Evolutionary conservation across 768 basidiomycete species (phyloP), one percentile per base, ranked within the genome.

Genomic region (Lanmaoa pseudosensibilis): DNA sequence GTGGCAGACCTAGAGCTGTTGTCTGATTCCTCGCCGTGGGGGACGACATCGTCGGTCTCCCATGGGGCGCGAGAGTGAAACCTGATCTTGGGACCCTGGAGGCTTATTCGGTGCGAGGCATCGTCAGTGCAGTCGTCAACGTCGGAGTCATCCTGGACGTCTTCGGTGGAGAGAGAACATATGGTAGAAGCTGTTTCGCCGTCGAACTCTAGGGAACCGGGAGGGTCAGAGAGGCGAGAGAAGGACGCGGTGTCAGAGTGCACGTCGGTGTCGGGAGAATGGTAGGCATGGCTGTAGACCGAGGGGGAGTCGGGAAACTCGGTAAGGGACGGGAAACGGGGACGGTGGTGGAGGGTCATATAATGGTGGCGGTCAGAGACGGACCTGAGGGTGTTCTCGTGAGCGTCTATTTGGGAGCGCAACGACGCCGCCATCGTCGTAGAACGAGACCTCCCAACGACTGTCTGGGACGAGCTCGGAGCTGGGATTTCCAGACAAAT

Each of bases 51-150:
- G 47, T 83, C 87, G 37, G 79, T 72, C 72, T 92, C 90, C 90
- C 90, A 93, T 39, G 90, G 90, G 18, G 90, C 87, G 25, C 81
- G 86, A 58, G 87, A 88, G 70, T 90, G 88, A 66, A 90, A 84
- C 49, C 85, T 84, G 80, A 92, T 88, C 71, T 84, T 90, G 32
- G 90, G 90, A n/a, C 91, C 91, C 34, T 87, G 82, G 46, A 86
- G 74, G 64, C 87, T 90, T 71, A 91, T 82, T 51, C 85, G 79
- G 56, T 78, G 70, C 2, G 78, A 72, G 37, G 75, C 63, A 10
- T 77, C 77, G 37, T 80, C 75, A 49, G 80, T 77, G 44, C 75
- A 76, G 40, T 75, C 75, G 46, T 74, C 73, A 2, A 55, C 25
- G 23, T 67, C 68, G 19, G 68, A 69, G 23, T 76, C 74, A 46